Percentiles rank a stretch among this genome's conserved stretches.
These are phyloP conservation scores for Fusarium oxysporum DNA, from an alignment of 2,329 filamentous ascomycete species.

Conservation along the genomic window DNA sequence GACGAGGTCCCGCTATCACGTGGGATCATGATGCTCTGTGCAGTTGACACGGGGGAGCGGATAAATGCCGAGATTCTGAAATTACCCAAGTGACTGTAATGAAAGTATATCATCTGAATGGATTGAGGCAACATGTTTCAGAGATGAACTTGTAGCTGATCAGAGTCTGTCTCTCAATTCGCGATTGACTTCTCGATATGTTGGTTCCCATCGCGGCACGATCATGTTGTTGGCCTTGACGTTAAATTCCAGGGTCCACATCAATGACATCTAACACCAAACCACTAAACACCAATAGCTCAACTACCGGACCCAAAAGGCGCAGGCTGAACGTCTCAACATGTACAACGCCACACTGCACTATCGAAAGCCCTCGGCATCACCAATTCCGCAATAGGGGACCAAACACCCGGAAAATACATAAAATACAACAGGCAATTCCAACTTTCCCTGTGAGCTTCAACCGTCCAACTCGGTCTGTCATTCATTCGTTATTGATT, in stretches of 20 bases:
- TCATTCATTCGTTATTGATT: slow-evolving; percentile 5
- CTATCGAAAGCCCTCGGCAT: slow-evolving; percentile 11
- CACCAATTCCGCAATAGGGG: background rate
- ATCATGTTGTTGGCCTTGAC: background rate
- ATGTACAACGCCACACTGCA: background rate
- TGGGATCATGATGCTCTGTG: background rate
- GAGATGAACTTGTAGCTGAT: fast-evolving
- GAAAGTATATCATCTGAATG: background rate
- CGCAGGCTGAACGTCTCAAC: slow-evolving; percentile 13
- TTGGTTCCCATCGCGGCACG: background rate
- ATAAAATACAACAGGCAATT: background rate
- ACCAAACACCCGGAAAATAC: fast-evolving
- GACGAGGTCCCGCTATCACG: background rate
- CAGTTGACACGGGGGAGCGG: fast-evolving
- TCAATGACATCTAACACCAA: background rate
- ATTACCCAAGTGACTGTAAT: fast-evolving
- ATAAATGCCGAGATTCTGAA: background rate
- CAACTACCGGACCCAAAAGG: background rate
- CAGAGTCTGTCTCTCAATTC: background rate
- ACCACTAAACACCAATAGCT: slow-evolving; percentile 15
- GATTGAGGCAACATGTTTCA: fast-evolving
- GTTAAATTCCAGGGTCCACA: slow-evolving; percentile 10
- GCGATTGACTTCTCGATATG: background rate
- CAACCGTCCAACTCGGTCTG: slow-evolving; percentile 33
- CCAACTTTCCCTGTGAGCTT: background rate